A percentile compares a stretch with the other conserved stretches of the same genome.
These are phyloP conservation scores for Nepenthes mirabilis DNA, from an alignment of 148 eudicot species.

Conservation along the genomic window DNA sequence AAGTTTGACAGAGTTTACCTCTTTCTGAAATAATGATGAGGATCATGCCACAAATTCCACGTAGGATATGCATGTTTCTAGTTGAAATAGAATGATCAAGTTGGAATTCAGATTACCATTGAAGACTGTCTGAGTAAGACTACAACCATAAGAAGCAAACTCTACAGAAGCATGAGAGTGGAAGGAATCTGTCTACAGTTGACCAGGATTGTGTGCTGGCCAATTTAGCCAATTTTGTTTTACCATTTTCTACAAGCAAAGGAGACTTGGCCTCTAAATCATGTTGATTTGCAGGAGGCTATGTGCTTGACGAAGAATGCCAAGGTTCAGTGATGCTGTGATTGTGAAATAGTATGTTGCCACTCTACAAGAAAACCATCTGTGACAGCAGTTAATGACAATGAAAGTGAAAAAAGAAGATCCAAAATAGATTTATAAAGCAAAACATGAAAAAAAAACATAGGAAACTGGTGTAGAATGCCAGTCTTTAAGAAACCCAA, in stretches of 20 bases:
- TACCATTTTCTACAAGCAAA: slow-evolving; percentile 25
- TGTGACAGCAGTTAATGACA: too few relatives aligned
- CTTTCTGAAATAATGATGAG: too few relatives aligned
- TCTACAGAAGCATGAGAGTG: slow-evolving; percentile 26
- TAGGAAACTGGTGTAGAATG: too few relatives aligned
- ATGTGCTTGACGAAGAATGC: slow-evolving; percentile 27
- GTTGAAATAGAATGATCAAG: background rate
- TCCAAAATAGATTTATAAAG: too few relatives aligned
- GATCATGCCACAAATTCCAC: too few relatives aligned
- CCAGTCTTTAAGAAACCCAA: too few relatives aligned
- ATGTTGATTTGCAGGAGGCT: slow-evolving; percentile 11
- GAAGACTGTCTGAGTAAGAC: slow-evolving; percentile 41
- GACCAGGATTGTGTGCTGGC: slow-evolving; percentile 23
- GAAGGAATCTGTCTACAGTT: slow-evolving; percentile 14
- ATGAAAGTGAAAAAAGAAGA: too few relatives aligned
- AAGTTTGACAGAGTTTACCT: too few relatives aligned
- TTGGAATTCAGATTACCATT: slow-evolving; percentile 19
- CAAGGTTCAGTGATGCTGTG: slow-evolving; percentile 58
- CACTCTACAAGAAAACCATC: slow-evolving; percentile 30
- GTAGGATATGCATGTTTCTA: too few relatives aligned
- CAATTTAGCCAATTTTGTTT: slow-evolving; percentile 16
- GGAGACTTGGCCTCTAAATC: slow-evolving; percentile 28
- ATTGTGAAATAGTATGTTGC: slow-evolving; percentile 52
- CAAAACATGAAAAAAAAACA: too few relatives aligned
- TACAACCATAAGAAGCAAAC: slow-evolving; percentile 34